Evolutionary conservation across 164 flowering plant species (phyloP).

Genomic region (Litsea cubeba): DNA sequence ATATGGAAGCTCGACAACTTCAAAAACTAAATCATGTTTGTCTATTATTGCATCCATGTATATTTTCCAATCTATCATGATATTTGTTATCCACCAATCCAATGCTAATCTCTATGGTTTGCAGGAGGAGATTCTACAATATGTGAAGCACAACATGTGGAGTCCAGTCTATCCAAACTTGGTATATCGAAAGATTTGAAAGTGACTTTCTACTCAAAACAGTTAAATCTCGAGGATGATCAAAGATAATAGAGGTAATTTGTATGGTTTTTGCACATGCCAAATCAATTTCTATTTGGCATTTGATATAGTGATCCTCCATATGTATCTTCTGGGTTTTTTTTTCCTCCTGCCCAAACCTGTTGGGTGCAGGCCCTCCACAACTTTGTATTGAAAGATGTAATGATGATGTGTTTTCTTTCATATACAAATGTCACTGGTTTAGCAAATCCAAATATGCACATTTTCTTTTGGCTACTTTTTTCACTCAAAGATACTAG

Average conservation of each 20-base stretch:
- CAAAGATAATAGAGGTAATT: neutral
- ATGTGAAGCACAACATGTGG: constrained; percentile 88
- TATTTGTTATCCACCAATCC: neutral
- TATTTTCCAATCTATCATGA: neutral
- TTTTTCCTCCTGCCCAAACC: too few species aligned
- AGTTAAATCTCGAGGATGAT: neutral
- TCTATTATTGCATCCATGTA: neutral
- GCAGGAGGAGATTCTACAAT: constrained; percentile 68
- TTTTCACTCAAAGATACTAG: too few species aligned
- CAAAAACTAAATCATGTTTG: constrained; percentile 52
- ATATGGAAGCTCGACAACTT: constrained; percentile 81
- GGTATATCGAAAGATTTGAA: constrained; percentile 63
- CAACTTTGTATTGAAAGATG: too few species aligned
- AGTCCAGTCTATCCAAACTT: constrained; percentile 77
- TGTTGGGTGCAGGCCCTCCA: too few species aligned
- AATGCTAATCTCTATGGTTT: neutral
- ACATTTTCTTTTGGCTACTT: too few species aligned
- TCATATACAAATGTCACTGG: too few species aligned
- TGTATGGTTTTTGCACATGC: neutral
- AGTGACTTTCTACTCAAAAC: neutral
- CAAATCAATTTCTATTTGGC: neutral
- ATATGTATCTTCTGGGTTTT: neutral
- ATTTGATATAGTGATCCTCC: neutral
- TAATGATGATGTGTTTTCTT: too few species aligned
- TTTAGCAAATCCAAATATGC: too few species aligned